Percentiles rank a stretch among this genome's conserved stretches.
Conservation (phyloP, 176 grass and related monocot species). For the Tillandsia leiboldiana region DNA sequence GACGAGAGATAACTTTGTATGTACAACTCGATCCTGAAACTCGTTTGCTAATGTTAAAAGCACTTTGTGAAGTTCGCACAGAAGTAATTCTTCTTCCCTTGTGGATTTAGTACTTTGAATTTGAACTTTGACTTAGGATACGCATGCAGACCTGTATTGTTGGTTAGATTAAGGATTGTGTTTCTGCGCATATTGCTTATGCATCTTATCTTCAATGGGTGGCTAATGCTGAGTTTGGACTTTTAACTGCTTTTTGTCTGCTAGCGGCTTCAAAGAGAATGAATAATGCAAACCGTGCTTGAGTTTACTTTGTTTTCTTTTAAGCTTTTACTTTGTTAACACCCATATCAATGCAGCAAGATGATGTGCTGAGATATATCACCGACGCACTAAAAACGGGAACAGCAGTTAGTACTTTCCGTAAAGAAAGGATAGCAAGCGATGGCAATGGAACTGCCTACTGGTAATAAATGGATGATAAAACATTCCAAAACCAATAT, state of each 20-base stretch:
- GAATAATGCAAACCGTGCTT: neutral
- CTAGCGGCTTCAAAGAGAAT: neutral
- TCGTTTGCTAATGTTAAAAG: conserved; percentile 78
- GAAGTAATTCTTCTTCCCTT: conserved; percentile 35
- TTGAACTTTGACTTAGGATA: neutral
- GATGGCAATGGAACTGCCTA: conserved; percentile 45
- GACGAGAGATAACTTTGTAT: conserved; percentile 57
- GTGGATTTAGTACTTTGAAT: neutral
- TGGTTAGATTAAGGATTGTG: neutral
- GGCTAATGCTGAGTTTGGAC: neutral
- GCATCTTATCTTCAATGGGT: neutral
- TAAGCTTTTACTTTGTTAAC: conserved; percentile 17
- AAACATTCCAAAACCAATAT: neutral
- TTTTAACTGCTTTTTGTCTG: neutral
- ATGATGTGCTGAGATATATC: conserved; percentile 57
- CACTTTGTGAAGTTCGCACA: conserved; percentile 76
- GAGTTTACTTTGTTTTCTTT: neutral
- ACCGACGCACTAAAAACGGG: conserved; percentile 71
- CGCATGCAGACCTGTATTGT: neutral
- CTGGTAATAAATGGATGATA: conserved; percentile 41
- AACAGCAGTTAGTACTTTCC: conserved; percentile 48
- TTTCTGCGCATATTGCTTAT: neutral
- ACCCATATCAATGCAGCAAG: conserved; percentile 47
- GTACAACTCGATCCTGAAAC: conserved; percentile 51
- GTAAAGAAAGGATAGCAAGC: conserved; percentile 54